Evolutionary conservation across 2,329 filamentous ascomycete genomes (phyloP).

Genomic region (Tolypocladium inflatum): DNA sequence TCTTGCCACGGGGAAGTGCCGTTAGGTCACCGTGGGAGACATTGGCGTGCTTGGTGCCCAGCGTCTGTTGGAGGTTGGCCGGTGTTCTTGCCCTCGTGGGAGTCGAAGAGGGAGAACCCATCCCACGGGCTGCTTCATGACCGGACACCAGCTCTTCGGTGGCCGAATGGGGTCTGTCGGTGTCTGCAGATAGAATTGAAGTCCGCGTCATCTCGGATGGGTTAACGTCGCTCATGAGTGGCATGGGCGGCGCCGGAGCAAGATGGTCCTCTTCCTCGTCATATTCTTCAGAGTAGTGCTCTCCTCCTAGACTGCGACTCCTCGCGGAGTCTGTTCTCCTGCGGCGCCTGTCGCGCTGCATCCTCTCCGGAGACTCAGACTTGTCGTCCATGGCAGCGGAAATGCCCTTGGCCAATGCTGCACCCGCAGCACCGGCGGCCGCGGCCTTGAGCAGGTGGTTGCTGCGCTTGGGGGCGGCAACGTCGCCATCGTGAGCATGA

Average conservation of each 20-base stretch:
- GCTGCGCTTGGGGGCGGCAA: constrained; percentile 34
- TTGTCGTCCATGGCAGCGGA: constrained; percentile 25
- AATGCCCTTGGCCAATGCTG: constrained; percentile 22
- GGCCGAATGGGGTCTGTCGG: constrained; percentile 61
- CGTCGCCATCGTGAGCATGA: constrained; percentile 23
- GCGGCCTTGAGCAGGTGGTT: constrained; percentile 34
- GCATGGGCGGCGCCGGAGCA: constrained; percentile 65
- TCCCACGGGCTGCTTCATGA: constrained; percentile 53
- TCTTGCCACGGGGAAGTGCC: constrained; percentile 40
- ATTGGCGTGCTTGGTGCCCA: constrained; percentile 61
- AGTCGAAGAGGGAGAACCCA: constrained; percentile 50
- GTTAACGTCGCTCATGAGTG: constrained; percentile 76
- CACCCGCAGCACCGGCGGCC: constrained; percentile 33
- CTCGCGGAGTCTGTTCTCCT: constrained; percentile 39
- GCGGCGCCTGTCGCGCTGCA: constrained; percentile 40
- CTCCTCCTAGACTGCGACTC: constrained; percentile 34
- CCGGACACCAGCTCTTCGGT: constrained; percentile 53
- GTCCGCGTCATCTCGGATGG: constrained; percentile 80
- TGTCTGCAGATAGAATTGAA: constrained; percentile 76
- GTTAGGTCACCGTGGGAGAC: constrained; percentile 50
- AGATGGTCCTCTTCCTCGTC: constrained; percentile 41
- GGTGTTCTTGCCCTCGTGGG: constrained; percentile 52
- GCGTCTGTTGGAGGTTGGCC: constrained; percentile 44
- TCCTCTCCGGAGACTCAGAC: constrained; percentile 39
- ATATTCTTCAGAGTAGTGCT: constrained; percentile 38